Evolutionary conservation across 2,329 filamentous ascomycete genomes (phyloP), one percentile per base, ranked within the genome.

Genomic region (Ophiocordyceps camponoti-floridani): DNA sequence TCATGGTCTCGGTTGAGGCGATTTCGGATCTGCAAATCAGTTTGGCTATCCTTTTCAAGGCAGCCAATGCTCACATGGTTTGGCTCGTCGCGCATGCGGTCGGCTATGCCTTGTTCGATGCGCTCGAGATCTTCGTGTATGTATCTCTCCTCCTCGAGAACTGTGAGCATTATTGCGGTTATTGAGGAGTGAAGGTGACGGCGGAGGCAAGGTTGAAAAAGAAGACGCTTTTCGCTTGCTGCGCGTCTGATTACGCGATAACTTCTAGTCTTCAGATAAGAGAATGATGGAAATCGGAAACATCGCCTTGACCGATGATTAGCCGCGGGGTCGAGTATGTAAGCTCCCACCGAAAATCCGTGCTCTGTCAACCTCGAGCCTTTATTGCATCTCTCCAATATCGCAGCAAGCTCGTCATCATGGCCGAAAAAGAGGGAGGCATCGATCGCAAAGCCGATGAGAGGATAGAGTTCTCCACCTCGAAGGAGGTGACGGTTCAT

Each of bases 391-490:
- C 46, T 42, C 16, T 45, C 27, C 31, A n/a, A 6, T 9, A 38
- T 18, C 28, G 35, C n/a, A 19, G 8, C n/a, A 4, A 10, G 11
- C 1, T 38, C 35, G 35, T 38, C 35, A 84, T 50, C 54, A 98
- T 96, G 91, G 86, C 88, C 51, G 89, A 96, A 65, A 79, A 75
- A 53, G 82, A 61, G 48, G 68, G 67, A 52, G 74, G 73, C 50
- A 79, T 96, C 61, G 89, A 98, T 66, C 82, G 85, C 67, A 88
- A 88, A 68, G 79, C 81, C 51, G 91, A 96, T 64, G 88, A 94
- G 72, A 80, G 85, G 65, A 94, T 96, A 80, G 89, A 96, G 70
- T 96, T 98, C 65, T 83, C 82, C 52, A 98, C 91, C 62, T 95
- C 89, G 51, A 95, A 94, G 68, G 91, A 96, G 73, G 89, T 96